Percentiles rank a stretch among this genome's conserved stretches.
Conservation (phyloP, 768 basidiomycete species). For the Crepidotus variabilis region DNA sequence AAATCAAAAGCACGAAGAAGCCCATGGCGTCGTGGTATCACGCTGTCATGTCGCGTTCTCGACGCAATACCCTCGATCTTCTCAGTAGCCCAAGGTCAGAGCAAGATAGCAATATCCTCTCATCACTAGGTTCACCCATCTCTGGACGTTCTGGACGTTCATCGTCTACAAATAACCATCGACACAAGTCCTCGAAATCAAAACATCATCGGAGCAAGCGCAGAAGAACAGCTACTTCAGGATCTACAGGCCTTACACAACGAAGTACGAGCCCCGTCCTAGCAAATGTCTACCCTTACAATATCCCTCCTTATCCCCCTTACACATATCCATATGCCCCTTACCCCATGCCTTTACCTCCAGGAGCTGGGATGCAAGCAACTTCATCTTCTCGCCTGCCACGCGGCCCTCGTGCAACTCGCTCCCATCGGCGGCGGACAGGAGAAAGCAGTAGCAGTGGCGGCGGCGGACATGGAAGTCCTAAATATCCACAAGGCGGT, state of each 20-base stretch:
- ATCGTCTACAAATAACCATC: constrained; percentile 4
- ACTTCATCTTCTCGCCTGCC: constrained; percentile 5
- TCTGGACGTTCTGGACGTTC: constrained; percentile 16
- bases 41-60: constrained; percentile 18
- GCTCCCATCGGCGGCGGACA: constrained; percentile 10
- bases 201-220: constrained; percentile 15
- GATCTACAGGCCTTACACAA: constrained; percentile 12
- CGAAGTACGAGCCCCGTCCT: constrained; percentile 18
- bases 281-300: constrained; percentile 19
- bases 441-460: constrained; percentile 8
- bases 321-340: constrained; percentile 15
- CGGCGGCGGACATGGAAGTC: neutral
- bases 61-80: constrained; percentile 17
- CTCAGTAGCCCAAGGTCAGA: constrained; percentile 13
- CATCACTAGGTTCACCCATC: constrained; percentile 15
- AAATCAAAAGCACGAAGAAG: constrained; percentile 19
- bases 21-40: constrained; percentile 24
- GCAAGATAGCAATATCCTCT: constrained; percentile 12
- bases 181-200: constrained; percentile 11
- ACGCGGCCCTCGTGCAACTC: constrained; percentile 11
- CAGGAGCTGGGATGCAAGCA: constrained; percentile 7
- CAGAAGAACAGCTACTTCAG: constrained; percentile 12
- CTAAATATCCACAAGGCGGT: constrained; percentile 12
- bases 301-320: constrained; percentile 16
- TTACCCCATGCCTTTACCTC: constrained; percentile 13